Evolutionary conservation across 495 filamentous ascomycete genomes (phyloP).

Genomic region (Terfezia boudieri): DNA sequence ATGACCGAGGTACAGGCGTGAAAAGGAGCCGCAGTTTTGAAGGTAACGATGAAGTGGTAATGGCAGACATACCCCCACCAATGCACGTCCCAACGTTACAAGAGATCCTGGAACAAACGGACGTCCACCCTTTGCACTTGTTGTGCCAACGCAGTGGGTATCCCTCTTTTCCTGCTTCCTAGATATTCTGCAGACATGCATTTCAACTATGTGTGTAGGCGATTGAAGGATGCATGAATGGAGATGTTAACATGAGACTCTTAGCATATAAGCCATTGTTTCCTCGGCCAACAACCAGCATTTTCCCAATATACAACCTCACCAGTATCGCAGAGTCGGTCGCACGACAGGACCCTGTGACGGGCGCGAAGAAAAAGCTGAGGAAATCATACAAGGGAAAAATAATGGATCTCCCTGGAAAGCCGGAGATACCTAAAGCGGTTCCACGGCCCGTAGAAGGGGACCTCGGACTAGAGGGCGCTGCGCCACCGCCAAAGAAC

Average conservation of each 20-base stretch:
- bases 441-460: slow-evolving; percentile 29
- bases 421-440: slow-evolving; percentile 23
- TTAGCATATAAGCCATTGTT: slow-evolving; percentile 22
- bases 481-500: slow-evolving; percentile 22
- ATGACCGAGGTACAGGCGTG: background rate
- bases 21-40: background rate
- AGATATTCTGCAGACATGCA: background rate
- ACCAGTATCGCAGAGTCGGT: slow-evolving; percentile 38
- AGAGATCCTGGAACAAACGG: background rate
- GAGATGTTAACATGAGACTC: slow-evolving; percentile 18
- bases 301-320: slow-evolving; percentile 40
- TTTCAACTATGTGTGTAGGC: too few species aligned
- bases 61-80: background rate
- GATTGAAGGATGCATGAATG: background rate
- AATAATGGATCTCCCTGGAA: slow-evolving; percentile 40
- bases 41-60: background rate
- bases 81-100: background rate
- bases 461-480: slow-evolving; percentile 21
- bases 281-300: slow-evolving; percentile 39
- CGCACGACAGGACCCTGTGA: slow-evolving; percentile 38
- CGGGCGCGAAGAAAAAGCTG: slow-evolving; percentile 49
- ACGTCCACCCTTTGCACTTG: background rate
- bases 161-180: background rate
- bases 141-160: background rate
- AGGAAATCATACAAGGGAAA: slow-evolving; percentile 55